Evolutionary conservation across 208 protist genomes (phyloP).

Genomic region (Hexamita inflata): DNA sequence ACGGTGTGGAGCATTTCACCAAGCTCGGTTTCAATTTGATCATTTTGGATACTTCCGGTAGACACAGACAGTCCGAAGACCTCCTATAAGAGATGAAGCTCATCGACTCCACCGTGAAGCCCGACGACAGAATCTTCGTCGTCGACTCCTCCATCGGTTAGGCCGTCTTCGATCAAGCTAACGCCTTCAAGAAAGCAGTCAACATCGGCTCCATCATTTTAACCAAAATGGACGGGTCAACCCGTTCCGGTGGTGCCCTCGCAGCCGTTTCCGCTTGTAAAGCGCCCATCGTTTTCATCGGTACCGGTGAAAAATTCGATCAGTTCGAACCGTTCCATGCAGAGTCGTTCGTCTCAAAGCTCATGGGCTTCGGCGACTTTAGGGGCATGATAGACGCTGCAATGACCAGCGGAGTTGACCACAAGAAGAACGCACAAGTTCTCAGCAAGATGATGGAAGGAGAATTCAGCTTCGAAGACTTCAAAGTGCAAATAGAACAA

Average conservation of each 20-base stretch:
- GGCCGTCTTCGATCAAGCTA: conserved; percentile 31
- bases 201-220: conserved; percentile 38
- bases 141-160: conserved; percentile 43
- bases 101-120: conserved; percentile 28
- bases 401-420: conserved; percentile 1
- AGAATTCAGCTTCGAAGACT: conserved; percentile 31
- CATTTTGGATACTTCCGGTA: conserved; percentile 46
- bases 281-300: conserved; percentile 44
- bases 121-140: conserved; percentile 40
- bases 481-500: conserved; percentile 17
- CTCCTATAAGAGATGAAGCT: conserved; percentile 43
- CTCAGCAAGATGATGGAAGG: conserved; percentile 24
- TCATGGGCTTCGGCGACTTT: conserved; percentile 41
- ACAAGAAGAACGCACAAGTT: background rate
- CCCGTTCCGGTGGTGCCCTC: conserved; percentile 38
- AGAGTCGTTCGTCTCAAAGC: conserved; percentile 26
- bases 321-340: conserved; percentile 36
- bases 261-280: conserved; percentile 38
- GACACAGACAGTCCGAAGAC: conserved; percentile 40
- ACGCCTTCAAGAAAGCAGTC: conserved; percentile 37
- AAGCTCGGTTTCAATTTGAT: conserved; percentile 38
- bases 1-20: conserved; percentile 35
- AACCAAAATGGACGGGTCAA: conserved; percentile 42
- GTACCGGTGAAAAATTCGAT: conserved; percentile 40
- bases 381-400: conserved; percentile 3